Conservation (phyloP, 345 rosid species). For the Aquilaria yunnanensis region DNA sequence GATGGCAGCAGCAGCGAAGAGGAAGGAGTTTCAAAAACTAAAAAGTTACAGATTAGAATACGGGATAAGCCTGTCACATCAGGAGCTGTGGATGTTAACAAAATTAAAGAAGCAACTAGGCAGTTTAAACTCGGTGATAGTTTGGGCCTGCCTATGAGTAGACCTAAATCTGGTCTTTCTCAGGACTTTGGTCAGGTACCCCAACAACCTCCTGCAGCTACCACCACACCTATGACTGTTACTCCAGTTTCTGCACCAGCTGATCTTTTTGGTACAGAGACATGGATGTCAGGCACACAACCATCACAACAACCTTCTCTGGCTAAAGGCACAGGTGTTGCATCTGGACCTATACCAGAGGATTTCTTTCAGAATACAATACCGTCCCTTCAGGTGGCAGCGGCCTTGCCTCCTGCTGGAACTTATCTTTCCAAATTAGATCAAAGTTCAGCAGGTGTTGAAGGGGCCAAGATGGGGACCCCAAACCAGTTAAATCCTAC, state of each 20-base stretch:
- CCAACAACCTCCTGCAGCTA: slow-evolving; percentile 39
- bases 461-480: slow-evolving; percentile 25
- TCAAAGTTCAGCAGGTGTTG: slow-evolving; percentile 46
- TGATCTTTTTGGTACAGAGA: slow-evolving; percentile 62
- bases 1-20: slow-evolving; percentile 98
- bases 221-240: slow-evolving; percentile 27
- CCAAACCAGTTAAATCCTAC: slow-evolving; percentile 39
- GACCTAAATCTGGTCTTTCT: slow-evolving; percentile 61
- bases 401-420: slow-evolving; percentile 82
- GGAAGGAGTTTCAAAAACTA: slow-evolving; percentile 65
- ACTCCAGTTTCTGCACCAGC: slow-evolving; percentile 45
- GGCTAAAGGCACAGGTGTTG: slow-evolving; percentile 34
- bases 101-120: slow-evolving; percentile 93
- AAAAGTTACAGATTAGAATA: slow-evolving; percentile 82
- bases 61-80: slow-evolving; percentile 77
- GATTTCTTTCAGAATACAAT: slow-evolving; percentile 92
- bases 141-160: slow-evolving; percentile 54
- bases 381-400: slow-evolving; percentile 84
- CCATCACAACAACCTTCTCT: slow-evolving; percentile 47
- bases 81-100: slow-evolving; percentile 71
- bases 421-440: slow-evolving; percentile 72
- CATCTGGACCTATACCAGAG: slow-evolving; percentile 80
- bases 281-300: slow-evolving; percentile 44
- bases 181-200: slow-evolving; percentile 60
- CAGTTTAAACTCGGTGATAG: slow-evolving; percentile 85